Evolutionary conservation across 306 rosid genomes (phyloP).

Genomic region (Rosa lucieae): DNA sequence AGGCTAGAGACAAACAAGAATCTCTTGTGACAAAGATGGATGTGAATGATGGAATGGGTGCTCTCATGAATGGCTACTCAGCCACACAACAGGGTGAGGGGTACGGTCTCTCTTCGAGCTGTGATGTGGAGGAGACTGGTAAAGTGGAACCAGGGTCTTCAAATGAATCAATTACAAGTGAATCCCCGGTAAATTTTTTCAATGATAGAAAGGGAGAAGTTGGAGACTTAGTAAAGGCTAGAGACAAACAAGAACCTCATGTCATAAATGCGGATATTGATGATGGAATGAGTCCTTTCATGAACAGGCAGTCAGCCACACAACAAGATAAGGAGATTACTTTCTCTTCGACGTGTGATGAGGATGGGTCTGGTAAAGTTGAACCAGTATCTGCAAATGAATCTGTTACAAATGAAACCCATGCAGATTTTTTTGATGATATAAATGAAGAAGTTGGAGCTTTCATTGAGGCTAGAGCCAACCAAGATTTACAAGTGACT

Average conservation of each 20-base stretch:
- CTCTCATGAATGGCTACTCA: constrained; percentile 27
- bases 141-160: constrained; percentile 30
- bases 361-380: constrained; percentile 35
- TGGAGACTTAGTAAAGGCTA: constrained; percentile 22
- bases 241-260: constrained; percentile 25
- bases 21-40: constrained; percentile 30
- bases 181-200: constrained; percentile 31
- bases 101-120: constrained; percentile 9
- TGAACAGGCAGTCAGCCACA: constrained; percentile 24
- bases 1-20: constrained; percentile 39
- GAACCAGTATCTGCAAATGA: constrained; percentile 27
- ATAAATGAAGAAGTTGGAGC: constrained; percentile 31
- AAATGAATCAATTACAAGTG: constrained; percentile 26
- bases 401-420: constrained; percentile 31
- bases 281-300: constrained; percentile 23
- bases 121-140: constrained; percentile 34
- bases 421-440: constrained; percentile 29
- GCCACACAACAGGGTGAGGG: constrained; percentile 27
- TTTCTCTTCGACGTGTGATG: constrained; percentile 18
- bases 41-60: constrained; percentile 30
- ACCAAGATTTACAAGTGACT: constrained; percentile 30
- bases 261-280: constrained; percentile 30
- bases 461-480: constrained; percentile 31
- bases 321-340: constrained; percentile 30
- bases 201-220: constrained; percentile 32